These are phyloP conservation scores for Paramecium bursaria DNA, from an alignment of 73 alveolate species.

Conservation along the genomic window DNA sequence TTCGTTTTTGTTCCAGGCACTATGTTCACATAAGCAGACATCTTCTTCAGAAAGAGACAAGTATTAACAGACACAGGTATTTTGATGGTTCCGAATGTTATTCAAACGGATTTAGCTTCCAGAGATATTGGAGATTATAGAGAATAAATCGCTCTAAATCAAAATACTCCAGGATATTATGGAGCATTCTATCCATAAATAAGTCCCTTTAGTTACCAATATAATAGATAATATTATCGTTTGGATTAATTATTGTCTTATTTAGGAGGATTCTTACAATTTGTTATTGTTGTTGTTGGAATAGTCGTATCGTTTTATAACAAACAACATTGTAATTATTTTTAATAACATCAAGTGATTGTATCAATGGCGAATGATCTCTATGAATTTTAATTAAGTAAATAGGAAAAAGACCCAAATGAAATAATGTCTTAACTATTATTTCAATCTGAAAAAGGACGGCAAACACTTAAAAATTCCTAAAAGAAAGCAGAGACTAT, in stretches of 20 bases:
- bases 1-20: conserved; percentile 1
- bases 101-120: not conserved
- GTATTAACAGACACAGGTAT: not conserved
- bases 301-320: not conserved
- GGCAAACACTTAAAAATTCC: not conserved
- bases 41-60: not conserved
- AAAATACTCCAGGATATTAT: not conserved
- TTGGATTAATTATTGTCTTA: conserved; percentile 30
- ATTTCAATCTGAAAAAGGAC: not conserved
- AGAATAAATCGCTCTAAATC: not conserved
- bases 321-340: no score
- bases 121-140: conserved; percentile 20
- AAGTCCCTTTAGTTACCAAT: conserved; percentile 7
- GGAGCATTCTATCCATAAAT: conserved; percentile 12
- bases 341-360: not conserved
- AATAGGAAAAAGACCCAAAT: not conserved
- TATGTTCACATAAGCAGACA: conserved; percentile 19
- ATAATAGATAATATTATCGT: not conserved
- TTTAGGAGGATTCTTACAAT: conserved; percentile 49
- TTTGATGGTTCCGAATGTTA: conserved; percentile 7
- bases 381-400: conserved; percentile 33
- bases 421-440: conserved; percentile 11
- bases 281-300: conserved; percentile 21
- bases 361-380: conserved; percentile 27
- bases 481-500: not conserved